Percentiles rank a stretch among this genome's conserved stretches.
Evolutionary conservation across 805 yeast genomes (phyloP).

Genomic region (Spathaspora girioi): DNA sequence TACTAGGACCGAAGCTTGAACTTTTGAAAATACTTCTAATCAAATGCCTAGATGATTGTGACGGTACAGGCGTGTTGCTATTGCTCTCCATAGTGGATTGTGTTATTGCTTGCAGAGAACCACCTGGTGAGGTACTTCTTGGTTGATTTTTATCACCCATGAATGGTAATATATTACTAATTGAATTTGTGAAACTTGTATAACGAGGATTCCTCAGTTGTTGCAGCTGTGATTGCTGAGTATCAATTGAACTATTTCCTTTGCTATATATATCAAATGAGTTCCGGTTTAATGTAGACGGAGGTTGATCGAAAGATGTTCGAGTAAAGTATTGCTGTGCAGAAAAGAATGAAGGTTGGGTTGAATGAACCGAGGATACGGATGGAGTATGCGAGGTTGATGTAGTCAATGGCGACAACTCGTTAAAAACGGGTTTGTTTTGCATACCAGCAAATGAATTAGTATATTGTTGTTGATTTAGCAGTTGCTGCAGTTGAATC

Average conservation of each 20-base stretch:
- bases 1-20: not conserved
- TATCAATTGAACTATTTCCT: constrained; percentile 26
- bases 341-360: constrained; percentile 41
- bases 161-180: constrained; percentile 39
- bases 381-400: constrained; percentile 42
- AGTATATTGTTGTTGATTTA: constrained; percentile 1
- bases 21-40: constrained; percentile 31
- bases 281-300: constrained; percentile 22
- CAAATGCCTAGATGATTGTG: constrained; percentile 22
- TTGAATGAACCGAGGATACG: constrained; percentile 35
- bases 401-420: constrained; percentile 41
- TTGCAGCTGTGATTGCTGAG: constrained; percentile 15
- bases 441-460: not conserved
- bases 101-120: constrained; percentile 11
- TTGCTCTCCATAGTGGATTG: not conserved
- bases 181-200: constrained; percentile 31
- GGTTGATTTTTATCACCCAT: constrained; percentile 30
- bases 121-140: constrained; percentile 12
- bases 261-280: constrained; percentile 31
- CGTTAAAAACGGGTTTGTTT: constrained; percentile 11
- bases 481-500: not conserved
- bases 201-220: constrained; percentile 21
- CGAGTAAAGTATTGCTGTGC: constrained; percentile 40
- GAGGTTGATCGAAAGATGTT: constrained; percentile 35
- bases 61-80: not conserved